A percentile compares a stretch with the other conserved stretches of the same genome.
These are phyloP conservation scores for Phytophthora foliorum DNA, from an alignment of 352 stramenopile species.

Conservation along the genomic window DNA sequence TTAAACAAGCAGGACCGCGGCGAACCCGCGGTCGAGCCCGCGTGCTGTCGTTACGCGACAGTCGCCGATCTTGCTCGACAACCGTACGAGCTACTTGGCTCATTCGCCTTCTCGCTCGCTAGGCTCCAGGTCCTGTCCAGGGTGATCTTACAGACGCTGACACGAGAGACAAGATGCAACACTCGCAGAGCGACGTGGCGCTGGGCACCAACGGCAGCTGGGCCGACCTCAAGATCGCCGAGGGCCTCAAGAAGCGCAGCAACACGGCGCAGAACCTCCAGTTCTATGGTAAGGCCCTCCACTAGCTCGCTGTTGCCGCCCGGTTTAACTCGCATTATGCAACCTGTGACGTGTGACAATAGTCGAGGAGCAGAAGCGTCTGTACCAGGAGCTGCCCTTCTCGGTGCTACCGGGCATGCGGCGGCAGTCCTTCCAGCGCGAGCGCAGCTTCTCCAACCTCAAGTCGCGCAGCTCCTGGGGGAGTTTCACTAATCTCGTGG, in stretches of 20 bases:
- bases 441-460: conserved; percentile 77
- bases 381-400: conserved; percentile 82
- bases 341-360: conserved; percentile 31
- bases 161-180: conserved; percentile 52
- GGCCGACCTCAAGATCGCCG: conserved; percentile 73
- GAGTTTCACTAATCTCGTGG: conserved; percentile 64
- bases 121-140: neutral
- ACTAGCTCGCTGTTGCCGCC: neutral
- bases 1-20: neutral
- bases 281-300: conserved; percentile 66
- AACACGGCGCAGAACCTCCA: conserved; percentile 84
- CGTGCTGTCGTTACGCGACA: conserved; percentile 33
- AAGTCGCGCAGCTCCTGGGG: conserved; percentile 70
- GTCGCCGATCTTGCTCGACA: conserved; percentile 35
- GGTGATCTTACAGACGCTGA: neutral
- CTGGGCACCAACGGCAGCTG: conserved; percentile 73
- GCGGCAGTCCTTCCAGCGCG: conserved; percentile 76
- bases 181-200: conserved; percentile 76
- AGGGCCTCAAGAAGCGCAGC: conserved; percentile 80
- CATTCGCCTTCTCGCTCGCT: conserved; percentile 37
- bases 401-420: conserved; percentile 78
- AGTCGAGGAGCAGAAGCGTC: conserved; percentile 79
- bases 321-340: conserved; percentile 7
- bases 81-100: conserved; percentile 20
- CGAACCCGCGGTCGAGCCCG: neutral